Conservation (phyloP, 768 basidiomycete species). For the Collybia sp. region DNA sequence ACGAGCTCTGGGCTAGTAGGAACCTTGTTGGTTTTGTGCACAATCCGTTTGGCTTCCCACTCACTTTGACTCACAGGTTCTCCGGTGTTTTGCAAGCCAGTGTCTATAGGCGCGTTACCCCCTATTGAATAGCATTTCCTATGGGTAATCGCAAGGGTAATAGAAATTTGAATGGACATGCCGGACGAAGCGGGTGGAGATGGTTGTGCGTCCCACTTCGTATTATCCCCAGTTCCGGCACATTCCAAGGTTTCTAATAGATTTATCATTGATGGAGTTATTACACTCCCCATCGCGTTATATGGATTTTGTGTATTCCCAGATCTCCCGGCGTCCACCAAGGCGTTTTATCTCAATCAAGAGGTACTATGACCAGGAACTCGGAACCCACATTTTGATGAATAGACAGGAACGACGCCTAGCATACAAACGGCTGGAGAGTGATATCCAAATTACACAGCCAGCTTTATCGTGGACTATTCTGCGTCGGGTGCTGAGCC, state of each 20-base stretch:
- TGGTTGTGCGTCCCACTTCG: conserved; percentile 44
- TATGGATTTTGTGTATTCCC: conserved; percentile 75
- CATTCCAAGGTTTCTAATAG: conserved; percentile 23
- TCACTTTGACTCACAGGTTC: conserved; percentile 34
- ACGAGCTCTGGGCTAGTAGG: conserved; percentile 58
- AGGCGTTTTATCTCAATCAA: conserved; percentile 56
- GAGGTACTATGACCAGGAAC: conserved; percentile 32
- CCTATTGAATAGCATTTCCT: neutral
- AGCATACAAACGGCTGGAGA: conserved; percentile 43
- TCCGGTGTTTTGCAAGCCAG: conserved; percentile 63
- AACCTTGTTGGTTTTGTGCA: conserved; percentile 40
- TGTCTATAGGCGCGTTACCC: conserved; percentile 44
- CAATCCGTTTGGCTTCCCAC: neutral
- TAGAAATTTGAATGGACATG: conserved; percentile 48
- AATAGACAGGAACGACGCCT: conserved; percentile 48
- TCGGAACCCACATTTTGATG: conserved; percentile 2
- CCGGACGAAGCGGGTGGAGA: conserved; percentile 60
- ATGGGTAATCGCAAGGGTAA: conserved; percentile 1
- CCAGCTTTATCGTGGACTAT: conserved; percentile 43
- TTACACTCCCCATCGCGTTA: conserved; percentile 65
- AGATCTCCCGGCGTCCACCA: conserved; percentile 60
- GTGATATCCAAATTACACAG: conserved; percentile 33
- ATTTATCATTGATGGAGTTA: conserved; percentile 68
- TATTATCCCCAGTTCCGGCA: conserved; percentile 1
- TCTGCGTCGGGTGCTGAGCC: conserved; percentile 42